Evolutionary conservation across 2,329 filamentous ascomycete species (phyloP).

Genomic region (Colletotrichum phormii): DNA sequence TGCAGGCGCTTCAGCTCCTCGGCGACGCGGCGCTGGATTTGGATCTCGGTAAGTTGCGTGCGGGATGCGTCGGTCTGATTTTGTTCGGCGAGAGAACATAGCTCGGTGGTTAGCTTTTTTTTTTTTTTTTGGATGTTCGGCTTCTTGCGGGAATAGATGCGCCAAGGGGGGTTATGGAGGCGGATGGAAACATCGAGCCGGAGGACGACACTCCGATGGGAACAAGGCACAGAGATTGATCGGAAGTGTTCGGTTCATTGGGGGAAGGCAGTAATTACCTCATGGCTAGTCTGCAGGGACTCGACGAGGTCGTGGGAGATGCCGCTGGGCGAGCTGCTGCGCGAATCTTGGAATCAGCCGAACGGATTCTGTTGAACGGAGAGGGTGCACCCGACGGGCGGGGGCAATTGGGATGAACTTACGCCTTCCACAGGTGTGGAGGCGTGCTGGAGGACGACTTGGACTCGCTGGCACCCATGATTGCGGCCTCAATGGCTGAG

Average conservation of each 20-base stretch:
- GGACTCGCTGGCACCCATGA: slow-evolving; percentile 69
- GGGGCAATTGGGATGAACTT: slow-evolving; percentile 44
- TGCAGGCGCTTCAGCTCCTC: slow-evolving; percentile 86
- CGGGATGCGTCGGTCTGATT: slow-evolving; percentile 90
- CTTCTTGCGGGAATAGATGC: not conserved
- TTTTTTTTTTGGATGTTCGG: not conserved
- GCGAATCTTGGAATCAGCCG: slow-evolving; percentile 37
- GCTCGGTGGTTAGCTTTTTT: not conserved
- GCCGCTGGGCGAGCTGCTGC: slow-evolving; percentile 59
- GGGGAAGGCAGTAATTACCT: slow-evolving; percentile 68
- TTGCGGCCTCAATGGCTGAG: slow-evolving; percentile 46
- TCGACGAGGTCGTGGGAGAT: slow-evolving; percentile 87
- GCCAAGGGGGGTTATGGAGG: slow-evolving; percentile 3
- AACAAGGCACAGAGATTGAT: no score
- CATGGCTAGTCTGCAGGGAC: slow-evolving; percentile 83
- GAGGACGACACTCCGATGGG: no score
- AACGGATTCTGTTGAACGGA: not conserved
- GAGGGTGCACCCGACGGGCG: not conserved
- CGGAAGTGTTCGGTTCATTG: not conserved
- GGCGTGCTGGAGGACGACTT: slow-evolving; percentile 59
- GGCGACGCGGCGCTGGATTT: slow-evolving; percentile 88
- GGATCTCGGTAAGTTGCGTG: slow-evolving; percentile 83
- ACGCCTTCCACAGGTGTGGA: slow-evolving; percentile 67
- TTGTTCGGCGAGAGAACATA: slow-evolving; percentile 56
- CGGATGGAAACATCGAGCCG: not conserved